Conservation (phyloP, 495 filamentous ascomycete genomes). For the Xylaria curta region DNA sequence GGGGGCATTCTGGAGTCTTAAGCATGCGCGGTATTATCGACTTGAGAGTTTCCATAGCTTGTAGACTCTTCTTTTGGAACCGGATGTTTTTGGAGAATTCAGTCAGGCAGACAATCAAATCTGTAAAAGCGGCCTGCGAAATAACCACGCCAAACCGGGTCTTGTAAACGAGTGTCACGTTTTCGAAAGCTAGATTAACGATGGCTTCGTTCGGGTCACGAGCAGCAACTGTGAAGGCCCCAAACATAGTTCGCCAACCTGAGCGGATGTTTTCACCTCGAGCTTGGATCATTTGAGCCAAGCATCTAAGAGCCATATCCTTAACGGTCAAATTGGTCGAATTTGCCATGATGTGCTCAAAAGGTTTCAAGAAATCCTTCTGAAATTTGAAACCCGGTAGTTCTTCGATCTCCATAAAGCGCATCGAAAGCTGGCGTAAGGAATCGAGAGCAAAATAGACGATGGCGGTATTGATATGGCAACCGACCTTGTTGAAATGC, state of each 20-base stretch:
- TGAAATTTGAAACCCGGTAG: conserved; percentile 99
- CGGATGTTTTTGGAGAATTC: conserved; percentile 98
- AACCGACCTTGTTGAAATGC: conserved; percentile 97
- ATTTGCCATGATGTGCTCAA: conserved; percentile 96
- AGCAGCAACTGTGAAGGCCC: conserved; percentile 95
- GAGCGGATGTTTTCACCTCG: conserved; percentile 94
- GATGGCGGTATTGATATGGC: conserved; percentile 90
- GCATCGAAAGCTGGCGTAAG: conserved; percentile 92
- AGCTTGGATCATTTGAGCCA: conserved; percentile 99
- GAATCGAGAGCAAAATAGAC: conserved; percentile 98
- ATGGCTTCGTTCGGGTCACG: conserved; percentile 93
- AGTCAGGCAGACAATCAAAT: conserved; percentile 93
- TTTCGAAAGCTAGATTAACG: conserved; percentile 95
- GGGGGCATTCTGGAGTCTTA: conserved; percentile 91
- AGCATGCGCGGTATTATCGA: conserved; percentile 93
- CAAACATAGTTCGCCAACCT: conserved; percentile 99
- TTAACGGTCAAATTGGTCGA: conserved; percentile 89
- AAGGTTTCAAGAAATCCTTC: conserved; percentile 98
- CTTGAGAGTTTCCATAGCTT: conserved; percentile 94
- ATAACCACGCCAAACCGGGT: conserved; percentile 96
- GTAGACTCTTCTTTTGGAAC: conserved; percentile 97
- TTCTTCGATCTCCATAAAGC: conserved; percentile 98
- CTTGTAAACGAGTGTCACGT: conserved; percentile 97
- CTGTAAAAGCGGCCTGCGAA: conserved; percentile 93
- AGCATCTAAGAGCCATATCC: conserved; percentile 95